Conservation (phyloP, 495 filamentous ascomycete species). For the Penicillium longicatenatum region DNA sequence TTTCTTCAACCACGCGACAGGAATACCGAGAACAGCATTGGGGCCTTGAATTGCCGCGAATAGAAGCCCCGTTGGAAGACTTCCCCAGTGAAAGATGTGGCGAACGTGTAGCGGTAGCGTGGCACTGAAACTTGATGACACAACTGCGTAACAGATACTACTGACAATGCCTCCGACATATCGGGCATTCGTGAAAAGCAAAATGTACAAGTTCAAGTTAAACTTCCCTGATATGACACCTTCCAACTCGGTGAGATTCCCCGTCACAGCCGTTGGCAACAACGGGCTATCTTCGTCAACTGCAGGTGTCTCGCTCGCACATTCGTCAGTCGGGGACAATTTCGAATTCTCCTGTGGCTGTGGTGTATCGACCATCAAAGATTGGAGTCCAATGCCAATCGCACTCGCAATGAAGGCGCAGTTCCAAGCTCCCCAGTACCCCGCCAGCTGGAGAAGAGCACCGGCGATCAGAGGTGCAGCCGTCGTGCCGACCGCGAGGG, state of each 20-base stretch:
- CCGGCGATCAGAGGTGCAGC: neutral
- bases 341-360: neutral
- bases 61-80: neutral
- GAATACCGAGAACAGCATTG: neutral
- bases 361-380: conserved; percentile 6
- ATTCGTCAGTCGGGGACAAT: neutral
- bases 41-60: neutral
- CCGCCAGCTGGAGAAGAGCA: conserved; percentile 24
- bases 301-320: neutral
- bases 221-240: neutral
- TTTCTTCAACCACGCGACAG: neutral
- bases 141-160: conserved; percentile 18
- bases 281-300: neutral
- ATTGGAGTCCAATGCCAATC: conserved; percentile 26
- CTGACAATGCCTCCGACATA: conserved; percentile 18
- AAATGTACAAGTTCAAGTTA: neutral
- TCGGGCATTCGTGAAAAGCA: neutral
- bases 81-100: neutral
- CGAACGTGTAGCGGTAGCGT: conserved; percentile 20
- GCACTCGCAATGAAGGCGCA: conserved; percentile 20
- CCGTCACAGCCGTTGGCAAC: neutral
- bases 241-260: neutral
- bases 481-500: neutral
- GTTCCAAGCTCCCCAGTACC: conserved; percentile 34
- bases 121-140: conserved; percentile 29